Base-by-base conservation (phyloP, 805 yeast species). In the Myxozyma sirexii region DNA sequence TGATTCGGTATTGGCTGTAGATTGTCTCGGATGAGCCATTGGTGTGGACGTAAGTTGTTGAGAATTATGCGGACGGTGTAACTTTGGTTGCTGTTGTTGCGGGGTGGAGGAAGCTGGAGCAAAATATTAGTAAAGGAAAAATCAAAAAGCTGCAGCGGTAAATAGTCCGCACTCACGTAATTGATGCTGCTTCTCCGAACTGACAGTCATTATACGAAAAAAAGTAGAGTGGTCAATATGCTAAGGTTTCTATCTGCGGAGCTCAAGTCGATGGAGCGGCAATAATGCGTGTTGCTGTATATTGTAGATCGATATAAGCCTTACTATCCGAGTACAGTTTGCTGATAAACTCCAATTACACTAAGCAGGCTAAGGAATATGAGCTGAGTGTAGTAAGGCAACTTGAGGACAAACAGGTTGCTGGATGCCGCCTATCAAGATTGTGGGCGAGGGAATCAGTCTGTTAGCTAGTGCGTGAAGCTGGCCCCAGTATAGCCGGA, bases 101-200 rank as follows among this genome's bases (percentile, higher is more conserved):
- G 50, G 3, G 23, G 50, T 39, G 12, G 39, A 46, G 4, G 39
- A 46, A 21, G 50, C 50, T 46, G 50, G 15, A 44, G 33, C 19
- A 17, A 19, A 8, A 31, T 15, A 27, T 3, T 15, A 19, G 26
- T 31, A 17, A 15, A 31, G 15, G 39, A 15, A 3, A 19, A 29
- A 15, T 5, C 27, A 29, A 6, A 13, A 17, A 15, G 6, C 13
- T 6, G 5, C 4, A 13, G 7, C 7, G 26, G 3, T 4, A 29
- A 31, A 5, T 12, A 31, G 47, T 21, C 10, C 45, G 19, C 12
- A 29, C 50, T 29, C 26, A 46, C 50, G 27, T 35, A 46, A 26
- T 17, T 17, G 38, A 12, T 29, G 23, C 13, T 5, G 29, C 26
- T 31, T 46, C 13, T 46, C 50, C 10, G 50, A 1, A 8, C 31